Percentiles rank a stretch among this genome's conserved stretches.
These are phyloP conservation scores for Globisporangium splendens DNA, from an alignment of 352 stramenopile genomes.

Conservation along the genomic window DNA sequence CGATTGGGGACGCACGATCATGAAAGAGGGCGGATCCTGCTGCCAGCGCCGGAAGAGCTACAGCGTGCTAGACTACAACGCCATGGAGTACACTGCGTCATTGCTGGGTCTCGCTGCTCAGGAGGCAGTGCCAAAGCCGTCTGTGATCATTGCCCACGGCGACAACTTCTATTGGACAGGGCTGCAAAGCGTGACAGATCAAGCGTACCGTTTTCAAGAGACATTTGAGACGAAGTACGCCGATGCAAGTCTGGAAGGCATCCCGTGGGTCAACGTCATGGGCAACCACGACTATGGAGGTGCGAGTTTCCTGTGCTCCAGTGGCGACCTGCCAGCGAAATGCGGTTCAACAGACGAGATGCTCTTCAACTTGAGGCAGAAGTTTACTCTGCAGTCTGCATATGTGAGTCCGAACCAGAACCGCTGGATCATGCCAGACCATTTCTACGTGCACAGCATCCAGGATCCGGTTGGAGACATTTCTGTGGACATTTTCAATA, in stretches of 20 bases:
- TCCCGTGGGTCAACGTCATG: slow-evolving; percentile 64
- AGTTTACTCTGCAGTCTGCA: slow-evolving; percentile 40
- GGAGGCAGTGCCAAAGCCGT: neutral
- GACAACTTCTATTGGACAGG: slow-evolving; percentile 74
- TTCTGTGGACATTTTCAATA: slow-evolving; percentile 58
- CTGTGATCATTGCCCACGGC: no score
- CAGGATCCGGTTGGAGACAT: slow-evolving; percentile 33
- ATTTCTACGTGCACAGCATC: slow-evolving; percentile 53
- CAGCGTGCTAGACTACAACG: slow-evolving; percentile 19
- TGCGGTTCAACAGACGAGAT: neutral
- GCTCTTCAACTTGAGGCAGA: slow-evolving; percentile 15
- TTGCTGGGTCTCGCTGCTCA: slow-evolving; percentile 28
- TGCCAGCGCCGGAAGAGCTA: slow-evolving; percentile 11
- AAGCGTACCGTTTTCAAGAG: slow-evolving; percentile 44
- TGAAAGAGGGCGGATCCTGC: slow-evolving; percentile 9
- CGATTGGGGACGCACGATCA: no score
- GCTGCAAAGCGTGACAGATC: slow-evolving; percentile 35
- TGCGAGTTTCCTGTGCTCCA: slow-evolving; percentile 49
- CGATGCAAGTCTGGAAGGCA: slow-evolving; percentile 34
- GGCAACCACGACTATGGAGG: slow-evolving; percentile 73
- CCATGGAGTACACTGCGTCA: slow-evolving; percentile 30
- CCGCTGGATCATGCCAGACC: slow-evolving; percentile 50
- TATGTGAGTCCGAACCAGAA: slow-evolving; percentile 56
- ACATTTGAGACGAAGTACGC: slow-evolving; percentile 63
- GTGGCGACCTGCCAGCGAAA: slow-evolving; percentile 3